Evolutionary conservation across 1,284 basidiomycete genomes (phyloP).

Genomic region (Peniophora sp.): DNA sequence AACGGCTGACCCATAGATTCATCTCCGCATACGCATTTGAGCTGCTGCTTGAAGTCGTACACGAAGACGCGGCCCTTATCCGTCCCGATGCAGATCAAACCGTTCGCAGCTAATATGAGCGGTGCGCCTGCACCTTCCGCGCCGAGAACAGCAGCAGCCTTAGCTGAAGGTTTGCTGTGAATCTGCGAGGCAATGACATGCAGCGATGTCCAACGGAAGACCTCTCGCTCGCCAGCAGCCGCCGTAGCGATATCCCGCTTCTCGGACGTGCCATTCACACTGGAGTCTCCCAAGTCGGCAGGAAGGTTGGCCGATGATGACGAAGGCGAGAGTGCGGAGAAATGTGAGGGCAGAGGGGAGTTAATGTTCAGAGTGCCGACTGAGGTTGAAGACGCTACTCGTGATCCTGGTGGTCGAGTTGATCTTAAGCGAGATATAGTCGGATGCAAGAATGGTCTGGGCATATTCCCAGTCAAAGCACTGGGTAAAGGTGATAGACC

Average conservation of each 20-base stretch:
- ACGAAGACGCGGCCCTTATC: conserved; percentile 73
- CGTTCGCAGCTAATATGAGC: conserved; percentile 80
- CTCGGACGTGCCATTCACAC: not conserved
- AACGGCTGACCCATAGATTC: conserved; percentile 51
- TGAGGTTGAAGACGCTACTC: conserved; percentile 39
- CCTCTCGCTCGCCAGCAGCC: conserved; percentile 37
- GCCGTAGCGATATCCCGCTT: not conserved
- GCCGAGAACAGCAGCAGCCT: conserved; percentile 56
- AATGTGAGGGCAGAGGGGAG: conserved; percentile 55
- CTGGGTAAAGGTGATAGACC: conserved; percentile 26
- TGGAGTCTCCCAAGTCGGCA: conserved; percentile 12
- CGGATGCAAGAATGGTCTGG: conserved; percentile 62
- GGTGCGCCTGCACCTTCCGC: conserved; percentile 54
- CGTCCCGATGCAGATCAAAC: conserved; percentile 87
- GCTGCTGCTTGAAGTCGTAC: conserved; percentile 86
- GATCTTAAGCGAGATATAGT: conserved; percentile 80
- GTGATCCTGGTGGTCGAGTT: conserved; percentile 45
- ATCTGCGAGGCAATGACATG: conserved; percentile 47
- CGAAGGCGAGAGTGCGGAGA: conserved; percentile 62
- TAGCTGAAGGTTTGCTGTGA: conserved; percentile 49
- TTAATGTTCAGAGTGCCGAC: conserved; percentile 32
- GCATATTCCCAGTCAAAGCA: conserved; percentile 23
- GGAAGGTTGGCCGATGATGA: conserved; percentile 57
- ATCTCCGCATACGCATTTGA: conserved; percentile 73
- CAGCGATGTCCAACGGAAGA: conserved; percentile 77